These are phyloP conservation scores for Ophiorrhiza pumila DNA, from an alignment of 257 asterid genomes.

Conservation along the genomic window DNA sequence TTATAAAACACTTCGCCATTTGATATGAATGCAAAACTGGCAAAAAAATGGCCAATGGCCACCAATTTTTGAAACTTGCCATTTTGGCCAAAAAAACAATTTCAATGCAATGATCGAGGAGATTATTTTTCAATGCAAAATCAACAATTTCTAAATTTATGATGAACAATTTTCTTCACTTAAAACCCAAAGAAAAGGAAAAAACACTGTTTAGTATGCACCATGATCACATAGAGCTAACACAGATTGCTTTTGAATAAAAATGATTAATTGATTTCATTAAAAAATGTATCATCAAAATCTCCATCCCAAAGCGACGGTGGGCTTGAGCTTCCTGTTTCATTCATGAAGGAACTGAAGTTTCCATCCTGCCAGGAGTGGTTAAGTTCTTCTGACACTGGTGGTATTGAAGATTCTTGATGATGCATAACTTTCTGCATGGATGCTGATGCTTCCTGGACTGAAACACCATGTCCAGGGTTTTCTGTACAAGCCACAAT, in stretches of 20 bases:
- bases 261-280: neutral
- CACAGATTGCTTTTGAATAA: neutral
- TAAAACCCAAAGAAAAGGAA: too few species aligned
- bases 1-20: too few species aligned
- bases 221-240: neutral
- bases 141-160: too few species aligned
- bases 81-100: too few species aligned
- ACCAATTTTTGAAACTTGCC: too few species aligned
- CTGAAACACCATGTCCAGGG: constrained; percentile 10
- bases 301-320: constrained; percentile 35
- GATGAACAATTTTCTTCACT: too few species aligned
- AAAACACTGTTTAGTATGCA: too few species aligned
- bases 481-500: constrained; percentile 9
- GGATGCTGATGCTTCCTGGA: neutral
- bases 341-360: constrained; percentile 23
- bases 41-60: too few species aligned
- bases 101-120: too few species aligned
- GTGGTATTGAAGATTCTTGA: constrained; percentile 21
- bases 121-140: too few species aligned
- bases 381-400: constrained; percentile 14
- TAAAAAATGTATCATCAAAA: constrained; percentile 20
- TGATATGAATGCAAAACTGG: too few species aligned
- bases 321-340: constrained; percentile 25
- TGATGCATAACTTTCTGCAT: constrained; percentile 13
- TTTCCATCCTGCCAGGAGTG: constrained; percentile 23